Evolutionary conservation across 495 filamentous ascomycete genomes (phyloP), one percentile per base, ranked within the genome.

Genomic region (Neurospora sp.): DNA sequence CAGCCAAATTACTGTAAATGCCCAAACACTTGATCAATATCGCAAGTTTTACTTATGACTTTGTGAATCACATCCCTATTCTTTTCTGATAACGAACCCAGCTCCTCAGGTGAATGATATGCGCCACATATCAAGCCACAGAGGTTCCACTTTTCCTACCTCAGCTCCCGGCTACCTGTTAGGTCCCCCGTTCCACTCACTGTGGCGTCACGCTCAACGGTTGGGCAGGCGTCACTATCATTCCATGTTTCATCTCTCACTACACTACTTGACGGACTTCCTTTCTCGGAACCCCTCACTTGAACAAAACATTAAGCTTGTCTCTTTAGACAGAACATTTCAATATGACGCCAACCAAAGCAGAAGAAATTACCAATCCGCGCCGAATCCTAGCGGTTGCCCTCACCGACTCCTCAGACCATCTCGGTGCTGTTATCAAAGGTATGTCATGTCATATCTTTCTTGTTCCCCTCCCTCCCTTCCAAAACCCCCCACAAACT

Each of bases 321-420:
- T 37, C 22, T 18, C 8, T 61, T 18, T 4, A 8, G 1, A 8
- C 4, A 16, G 20, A 4, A 65, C 14, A 10, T 59, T 4, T 20
- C 5, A 65, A 35, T 0, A 65, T 65, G 53, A 18, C 27, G 12
- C 6, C 53, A 1, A 8, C 12, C 14, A 35, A 35, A 37, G 27
- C 14, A 3, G 53, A 65, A 35, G 84, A 86, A 38, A 80, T 86
- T 9, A 69, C 77, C 39, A 85, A 86, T 73, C 84, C 85, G 4
- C 79, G 83, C 37, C 77, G 85, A 0, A 85, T 86, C 68, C 75
- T 86, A 44, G 84, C 84, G 42, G 83, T 86, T 0, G 83, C 83
- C 3, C 78, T 83, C 35, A 73, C 75, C 10, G 81, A 81, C 39
- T 83, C 83, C 18, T 78, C 75, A 1, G 77, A 81, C 8, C 81